phyloP scores from a whole-genome alignment of 2,329 filamentous ascomycete species.

The Penicillium concentricum region DNA sequence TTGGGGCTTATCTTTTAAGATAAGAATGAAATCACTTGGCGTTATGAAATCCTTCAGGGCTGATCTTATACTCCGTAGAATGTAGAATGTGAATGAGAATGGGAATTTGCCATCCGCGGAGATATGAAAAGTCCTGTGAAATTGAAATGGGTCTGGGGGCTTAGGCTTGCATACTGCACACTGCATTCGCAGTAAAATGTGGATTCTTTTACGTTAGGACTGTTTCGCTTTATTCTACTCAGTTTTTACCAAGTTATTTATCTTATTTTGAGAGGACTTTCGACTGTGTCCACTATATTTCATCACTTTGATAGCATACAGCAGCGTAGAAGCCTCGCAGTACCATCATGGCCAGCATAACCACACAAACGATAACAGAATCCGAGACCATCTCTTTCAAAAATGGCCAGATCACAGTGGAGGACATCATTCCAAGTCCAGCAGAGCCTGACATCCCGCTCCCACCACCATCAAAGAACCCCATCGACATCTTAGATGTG shows the following conservation, averaged over 20 bases:
- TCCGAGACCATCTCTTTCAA: slow-evolving; percentile 19
- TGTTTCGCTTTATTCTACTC: neutral
- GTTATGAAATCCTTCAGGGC: neutral
- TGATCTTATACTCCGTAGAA: neutral
- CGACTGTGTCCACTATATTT: neutral
- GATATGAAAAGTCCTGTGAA: neutral
- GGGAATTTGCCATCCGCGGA: neutral
- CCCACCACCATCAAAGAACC: slow-evolving; percentile 61
- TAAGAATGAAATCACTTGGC: slow-evolving; percentile 2
- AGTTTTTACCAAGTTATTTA: neutral
- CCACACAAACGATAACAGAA: slow-evolving; percentile 17
- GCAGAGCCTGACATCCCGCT: slow-evolving; percentile 57
- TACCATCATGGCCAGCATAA: slow-evolving; percentile 32
- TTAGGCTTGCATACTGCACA: neutral
- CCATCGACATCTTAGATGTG: slow-evolving; percentile 65
- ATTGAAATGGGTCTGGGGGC: neutral
- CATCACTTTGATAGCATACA: neutral
- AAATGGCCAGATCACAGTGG: slow-evolving; percentile 23
- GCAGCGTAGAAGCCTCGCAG: neutral
- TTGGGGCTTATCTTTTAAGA: slow-evolving; percentile 10
- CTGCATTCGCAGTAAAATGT: neutral
- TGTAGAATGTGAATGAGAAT: neutral
- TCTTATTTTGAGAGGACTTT: neutral
- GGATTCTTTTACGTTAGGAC: neutral
- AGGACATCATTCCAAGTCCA: slow-evolving; percentile 23